Evolutionary conservation across 495 filamentous ascomycete genomes (phyloP), one percentile per base, ranked within the genome.

Genomic region (Sordaria brevicollis): DNA sequence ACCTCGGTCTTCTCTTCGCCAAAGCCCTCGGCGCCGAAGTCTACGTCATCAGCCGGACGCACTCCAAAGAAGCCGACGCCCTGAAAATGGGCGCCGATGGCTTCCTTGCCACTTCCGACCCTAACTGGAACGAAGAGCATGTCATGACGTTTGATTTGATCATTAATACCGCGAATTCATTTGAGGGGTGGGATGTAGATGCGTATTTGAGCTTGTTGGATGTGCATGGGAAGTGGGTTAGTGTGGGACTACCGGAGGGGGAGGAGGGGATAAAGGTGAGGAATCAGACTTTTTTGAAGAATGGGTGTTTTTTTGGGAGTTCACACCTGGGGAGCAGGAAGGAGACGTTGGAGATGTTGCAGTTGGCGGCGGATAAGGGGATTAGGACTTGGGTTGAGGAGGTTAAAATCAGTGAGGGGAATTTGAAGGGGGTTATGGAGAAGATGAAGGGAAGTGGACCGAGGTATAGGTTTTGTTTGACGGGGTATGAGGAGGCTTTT

Each of bases 321-420:
- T 92, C 88, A 71, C 93, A 97, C 77, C 84, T 97, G 72, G 93
- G 93, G 11, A 92, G 89, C 74, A 81, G 93, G 11, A 85, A 84
- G 34, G 93, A 97, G 87, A 91, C 92, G 85, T 73, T 93, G 67
- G 85, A 85, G 67, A 97, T 97, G 93, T 76, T 97, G 74, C 84
- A 93, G 81, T 74, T 96, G 69, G 92, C 93, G 2, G 89, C 86
- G 8, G 91, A 94, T 73, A 91, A 92, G 86, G 89, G 89, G 2
- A 86, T 97, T 69, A 89, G 89, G 82, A 87, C 89, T 35, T 93
- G 91, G 90, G 90, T 97, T 29, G 86, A 97, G 83, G 88, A 89
- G 75, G 83, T 95, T 39, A 82, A 87, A 36, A 90, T 97, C 73
- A 87, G 85, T 69, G 87, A 87, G 69, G 85, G 90, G 78, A 89